Base-by-base conservation (phyloP, 1,284 basidiomycete species). In the Cutaneotrichosporon sp. region DNA sequence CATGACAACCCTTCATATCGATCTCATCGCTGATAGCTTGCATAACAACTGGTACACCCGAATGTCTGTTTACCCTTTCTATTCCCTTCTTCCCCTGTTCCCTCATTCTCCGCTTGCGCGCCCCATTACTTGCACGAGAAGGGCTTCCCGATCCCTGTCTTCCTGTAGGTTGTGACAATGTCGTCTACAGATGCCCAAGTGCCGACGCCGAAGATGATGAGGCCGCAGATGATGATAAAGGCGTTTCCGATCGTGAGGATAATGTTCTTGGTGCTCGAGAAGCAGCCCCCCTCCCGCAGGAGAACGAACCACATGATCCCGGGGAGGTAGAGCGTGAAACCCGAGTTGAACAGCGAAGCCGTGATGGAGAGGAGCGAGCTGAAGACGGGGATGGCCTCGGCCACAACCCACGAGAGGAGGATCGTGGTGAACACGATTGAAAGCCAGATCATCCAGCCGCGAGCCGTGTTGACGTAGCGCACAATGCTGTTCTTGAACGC, bases 361-460 rank as follows among this genome's bases (percentile, higher is more conserved):
- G 73, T 67, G 45, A 76, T 67, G 51, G 63, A 61, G 31, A 77
- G 59, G n/a, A 78, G 65, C 24, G 69, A 61, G 36, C 66, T 66
- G 66, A 76, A 75, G 63, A 78, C 71, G 11, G 72, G 71, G 55
- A 77, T 73, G 14, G 68, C 69, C 60, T 65, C 54, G 24, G 64
- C 64, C 22, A 65, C 36, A 25, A 65, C 25, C 20, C 42, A 65
- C 2, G 57, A 60, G 33, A 59, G 46, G 31, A 62, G 27, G 50
- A 43, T 56, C 29, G 31, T n/a, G 31, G 43, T 38, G 20, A 31
- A 20, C 20, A 59, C 56, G 20, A 53, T 43, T 1, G 79, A 75
- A 33, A 83, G 74, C 87, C 87, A 88, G 4, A 81, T 77, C 18
- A 74, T 67, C 36, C 73, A 66, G 5, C 82, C 81, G 31, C 46